These are phyloP conservation scores for Lolium rigidum DNA, from an alignment of 176 grass and related monocot genomes.

Conservation along the genomic window DNA sequence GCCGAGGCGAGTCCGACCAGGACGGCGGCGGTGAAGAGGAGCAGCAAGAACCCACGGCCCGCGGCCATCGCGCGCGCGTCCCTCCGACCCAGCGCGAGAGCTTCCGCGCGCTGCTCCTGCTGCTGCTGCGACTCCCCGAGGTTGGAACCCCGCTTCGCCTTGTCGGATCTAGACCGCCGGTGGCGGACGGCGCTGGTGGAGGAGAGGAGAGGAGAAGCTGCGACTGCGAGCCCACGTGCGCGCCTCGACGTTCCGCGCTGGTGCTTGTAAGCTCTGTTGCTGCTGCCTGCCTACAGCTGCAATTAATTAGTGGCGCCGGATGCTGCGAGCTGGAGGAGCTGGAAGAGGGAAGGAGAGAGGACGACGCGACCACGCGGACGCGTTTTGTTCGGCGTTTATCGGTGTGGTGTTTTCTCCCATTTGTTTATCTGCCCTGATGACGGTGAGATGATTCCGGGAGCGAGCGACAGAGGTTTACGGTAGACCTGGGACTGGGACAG, in stretches of 20 bases:
- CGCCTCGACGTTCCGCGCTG: constrained; percentile 17
- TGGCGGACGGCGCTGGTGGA: neutral
- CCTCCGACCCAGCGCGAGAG: neutral
- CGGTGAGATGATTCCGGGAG: constrained; percentile 25
- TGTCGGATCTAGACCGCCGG: constrained; percentile 40
- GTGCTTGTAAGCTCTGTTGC: neutral
- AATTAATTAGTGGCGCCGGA: constrained; percentile 37
- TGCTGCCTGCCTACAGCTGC: neutral
- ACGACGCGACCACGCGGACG: constrained; percentile 12
- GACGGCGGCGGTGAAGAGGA: constrained; percentile 25
- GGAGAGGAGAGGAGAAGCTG: neutral
- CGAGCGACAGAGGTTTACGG: neutral
- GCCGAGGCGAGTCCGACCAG: constrained; percentile 41
- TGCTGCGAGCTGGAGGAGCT: neutral
- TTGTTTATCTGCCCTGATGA: neutral
- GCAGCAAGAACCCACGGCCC: constrained; percentile 3
- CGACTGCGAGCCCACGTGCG: constrained; percentile 29
- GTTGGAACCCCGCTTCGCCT: neutral
- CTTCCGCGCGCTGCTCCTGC: neutral
- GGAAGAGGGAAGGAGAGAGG: neutral
- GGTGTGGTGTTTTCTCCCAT: neutral
- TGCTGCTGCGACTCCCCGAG: neutral
- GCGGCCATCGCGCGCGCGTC: constrained; percentile 25
- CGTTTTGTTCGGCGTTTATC: neutral
- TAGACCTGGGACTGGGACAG: neutral